A percentile compares a stretch with the other conserved stretches of the same genome.
phyloP scores from a whole-genome alignment of 2,329 filamentous ascomycete species.

The Pseudophaeomoniella oleicola region DNA sequence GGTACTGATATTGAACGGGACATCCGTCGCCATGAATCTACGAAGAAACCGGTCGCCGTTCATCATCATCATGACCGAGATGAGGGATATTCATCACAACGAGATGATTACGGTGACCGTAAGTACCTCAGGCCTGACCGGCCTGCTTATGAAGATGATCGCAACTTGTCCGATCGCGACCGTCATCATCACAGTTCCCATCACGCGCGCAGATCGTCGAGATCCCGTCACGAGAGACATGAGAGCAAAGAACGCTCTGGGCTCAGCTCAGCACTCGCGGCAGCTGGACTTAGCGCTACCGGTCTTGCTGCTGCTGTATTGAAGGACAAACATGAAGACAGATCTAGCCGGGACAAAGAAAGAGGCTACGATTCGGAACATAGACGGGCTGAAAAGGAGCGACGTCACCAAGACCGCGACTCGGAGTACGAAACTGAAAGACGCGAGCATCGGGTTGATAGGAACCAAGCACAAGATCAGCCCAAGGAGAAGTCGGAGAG shows the following conservation, averaged over 20 bases:
- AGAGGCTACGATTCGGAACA: slow-evolving; percentile 8
- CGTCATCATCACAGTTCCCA: slow-evolving; percentile 2
- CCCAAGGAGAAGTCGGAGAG: slow-evolving; percentile 1
- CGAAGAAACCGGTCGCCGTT: slow-evolving; percentile 10
- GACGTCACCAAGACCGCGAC: slow-evolving; percentile 4
- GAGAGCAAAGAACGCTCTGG: slow-evolving; percentile 10
- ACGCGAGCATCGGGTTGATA: not conserved
- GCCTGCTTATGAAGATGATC: slow-evolving; percentile 7
- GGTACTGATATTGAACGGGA: slow-evolving; percentile 9
- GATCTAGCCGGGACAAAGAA: slow-evolving; percentile 4
- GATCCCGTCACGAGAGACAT: slow-evolving; percentile 4
- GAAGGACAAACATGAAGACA: slow-evolving; percentile 3
- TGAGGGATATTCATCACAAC: slow-evolving; percentile 9
- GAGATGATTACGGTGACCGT: slow-evolving; percentile 4
- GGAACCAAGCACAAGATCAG: not conserved
- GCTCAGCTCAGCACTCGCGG: slow-evolving; percentile 8
- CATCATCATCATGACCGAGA: slow-evolving; percentile 11
- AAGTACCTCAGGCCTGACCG: not conserved
- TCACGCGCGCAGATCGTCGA: slow-evolving; percentile 3
- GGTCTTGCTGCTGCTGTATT: slow-evolving; percentile 5
- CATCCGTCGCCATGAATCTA: slow-evolving; percentile 5
- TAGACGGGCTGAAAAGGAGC: slow-evolving; percentile 5
- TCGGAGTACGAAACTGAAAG: slow-evolving; percentile 2
- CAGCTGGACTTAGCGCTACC: slow-evolving; percentile 8
- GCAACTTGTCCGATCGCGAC: slow-evolving; percentile 1